These are phyloP conservation scores for Phaeoacremonium minimum DNA, from an alignment of 2,329 filamentous ascomycete genomes.

Conservation along the genomic window DNA sequence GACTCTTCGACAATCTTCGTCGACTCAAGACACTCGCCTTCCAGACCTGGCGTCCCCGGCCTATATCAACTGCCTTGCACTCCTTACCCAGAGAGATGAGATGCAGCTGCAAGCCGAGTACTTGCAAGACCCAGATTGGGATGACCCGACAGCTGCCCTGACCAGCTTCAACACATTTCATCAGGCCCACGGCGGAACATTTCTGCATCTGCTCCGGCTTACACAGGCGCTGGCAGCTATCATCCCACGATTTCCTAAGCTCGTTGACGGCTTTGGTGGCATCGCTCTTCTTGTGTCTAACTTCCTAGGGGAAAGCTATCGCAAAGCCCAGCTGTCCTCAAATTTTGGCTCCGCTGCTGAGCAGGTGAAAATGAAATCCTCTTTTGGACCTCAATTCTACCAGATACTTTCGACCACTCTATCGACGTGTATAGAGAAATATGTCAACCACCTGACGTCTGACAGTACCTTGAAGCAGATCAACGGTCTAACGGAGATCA, in stretches of 20 bases:
- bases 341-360: background rate
- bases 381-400: slow-evolving; percentile 33
- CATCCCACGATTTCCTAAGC: slow-evolving; percentile 39
- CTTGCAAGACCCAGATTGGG: slow-evolving; percentile 17
- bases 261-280: slow-evolving; percentile 36
- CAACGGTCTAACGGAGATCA: slow-evolving; percentile 35
- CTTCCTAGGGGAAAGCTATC: slow-evolving; percentile 23
- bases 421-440: slow-evolving; percentile 47
- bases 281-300: slow-evolving; percentile 29
- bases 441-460: slow-evolving; percentile 43
- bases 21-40: slow-evolving; percentile 22
- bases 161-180: slow-evolving; percentile 34
- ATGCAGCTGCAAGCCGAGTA: slow-evolving; percentile 21
- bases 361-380: slow-evolving; percentile 8
- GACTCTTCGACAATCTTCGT: too few species aligned
- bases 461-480: slow-evolving; percentile 38
- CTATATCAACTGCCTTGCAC: slow-evolving; percentile 41
- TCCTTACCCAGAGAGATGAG: slow-evolving; percentile 29
- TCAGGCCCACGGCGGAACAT: slow-evolving; percentile 28
- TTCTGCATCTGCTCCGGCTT: slow-evolving; percentile 32
- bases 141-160: slow-evolving; percentile 34
- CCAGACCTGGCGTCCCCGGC: slow-evolving; percentile 34
- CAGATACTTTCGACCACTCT: slow-evolving; percentile 35
- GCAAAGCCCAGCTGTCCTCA: slow-evolving; percentile 12
- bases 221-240: slow-evolving; percentile 32